Evolutionary conservation across 1,284 basidiomycete species (phyloP), one percentile per base, ranked within the genome.

Genomic region (Omphalotus olearius): DNA sequence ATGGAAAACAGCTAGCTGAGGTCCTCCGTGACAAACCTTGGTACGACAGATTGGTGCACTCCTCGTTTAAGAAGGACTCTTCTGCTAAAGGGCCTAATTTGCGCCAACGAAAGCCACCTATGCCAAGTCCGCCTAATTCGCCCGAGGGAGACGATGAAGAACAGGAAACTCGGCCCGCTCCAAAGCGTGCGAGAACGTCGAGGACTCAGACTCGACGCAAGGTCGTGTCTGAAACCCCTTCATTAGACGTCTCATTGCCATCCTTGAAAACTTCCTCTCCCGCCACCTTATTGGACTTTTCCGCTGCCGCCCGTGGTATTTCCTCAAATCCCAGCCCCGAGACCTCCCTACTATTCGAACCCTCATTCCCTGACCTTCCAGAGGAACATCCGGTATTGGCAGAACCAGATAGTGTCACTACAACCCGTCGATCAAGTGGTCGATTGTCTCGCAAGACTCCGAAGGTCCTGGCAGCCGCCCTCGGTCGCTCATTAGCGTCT

Each of bases 31-130:
- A 53, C 40, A n/a, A 47, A 50, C 58, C 61, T 14, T 71, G 69
- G 69, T 71, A 64, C 52, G 56, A 51, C 23, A 56, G 62, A 25
- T 50, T 71, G 36, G 67, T 67, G 13, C 67, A 65, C n/a, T 61
- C 65, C n/a, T 37, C 30, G 17, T 44, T 42, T 33, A 67, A 68
- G 53, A 52, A 56, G 16, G 48, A 58, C 20, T 58, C 61, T 9
- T 60, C 62, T 17, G 52, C 61, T 20, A 63, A 61, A 55, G 57
- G 65, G 3, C 62, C 63, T 36, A 68, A 63, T 41, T 63, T 71
- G 10, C 60, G 69, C 33, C 70, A 70, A 54, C 64, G 69, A n/a
- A 69, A 66, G 49, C 53, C 57, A n/a, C 61, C 59, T 20, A 18
- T 28, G 25, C 4, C 7, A 16, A 35, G 43, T 10, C 1, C 17